Conservation (phyloP, 177 flowering plant species). For the Vitis hybrid region DNA sequence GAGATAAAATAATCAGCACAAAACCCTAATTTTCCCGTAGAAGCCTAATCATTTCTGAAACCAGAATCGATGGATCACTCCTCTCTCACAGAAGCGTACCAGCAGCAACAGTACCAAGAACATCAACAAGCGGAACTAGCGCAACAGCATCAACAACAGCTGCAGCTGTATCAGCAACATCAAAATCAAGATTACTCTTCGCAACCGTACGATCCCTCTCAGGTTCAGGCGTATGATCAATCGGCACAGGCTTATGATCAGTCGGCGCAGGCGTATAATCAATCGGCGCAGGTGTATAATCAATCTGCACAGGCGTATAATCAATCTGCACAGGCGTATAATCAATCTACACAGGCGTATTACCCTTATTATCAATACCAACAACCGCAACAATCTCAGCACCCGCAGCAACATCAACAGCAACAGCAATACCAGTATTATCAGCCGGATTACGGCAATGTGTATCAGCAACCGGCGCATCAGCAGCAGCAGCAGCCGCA, state of each 20-base stretch:
- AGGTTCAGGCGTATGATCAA: too few species aligned
- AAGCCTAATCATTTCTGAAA: background rate
- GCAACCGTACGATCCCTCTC: background rate
- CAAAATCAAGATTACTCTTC: background rate
- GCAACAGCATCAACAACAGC: constrained; percentile 1
- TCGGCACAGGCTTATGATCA: constrained; percentile 1
- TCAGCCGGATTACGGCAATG: constrained; percentile 5
- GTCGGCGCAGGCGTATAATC: constrained; percentile 9
- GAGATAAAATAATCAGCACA: background rate
- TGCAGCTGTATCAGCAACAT: constrained; percentile 3
- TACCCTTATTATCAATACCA: constrained; percentile 3
- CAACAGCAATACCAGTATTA: constrained; percentile 9
- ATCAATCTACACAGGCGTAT: background rate
- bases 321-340: background rate
- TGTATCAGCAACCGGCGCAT: constrained; percentile 4
- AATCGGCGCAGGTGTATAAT: constrained; percentile 9
- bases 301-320: background rate
- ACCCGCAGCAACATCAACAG: background rate
- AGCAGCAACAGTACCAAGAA: constrained; percentile 17
- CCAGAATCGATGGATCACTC: constrained; percentile 5
- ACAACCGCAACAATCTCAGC: background rate
- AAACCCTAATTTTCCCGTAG: background rate
- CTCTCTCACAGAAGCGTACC: constrained; percentile 14
- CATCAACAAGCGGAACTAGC: background rate
- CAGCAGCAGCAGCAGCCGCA: background rate